Base-by-base conservation (phyloP, 768 basidiomycete species). In the Kwoniella botswanensis region DNA sequence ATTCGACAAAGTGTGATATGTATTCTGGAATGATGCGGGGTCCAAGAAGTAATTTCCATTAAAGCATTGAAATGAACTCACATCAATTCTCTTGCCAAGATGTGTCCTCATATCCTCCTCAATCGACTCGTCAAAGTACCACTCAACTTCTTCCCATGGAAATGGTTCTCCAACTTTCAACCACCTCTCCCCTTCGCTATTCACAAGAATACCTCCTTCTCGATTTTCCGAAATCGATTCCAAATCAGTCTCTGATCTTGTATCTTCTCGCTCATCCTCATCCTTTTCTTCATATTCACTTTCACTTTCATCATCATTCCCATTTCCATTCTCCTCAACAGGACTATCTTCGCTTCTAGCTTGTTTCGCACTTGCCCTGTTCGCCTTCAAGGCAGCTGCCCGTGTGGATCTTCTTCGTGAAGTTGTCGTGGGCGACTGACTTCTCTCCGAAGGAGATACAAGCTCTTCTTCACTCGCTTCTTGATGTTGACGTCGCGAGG, bases 71-170 rank as follows among this genome's bases (percentile, higher is more conserved):
- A 21, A 13, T 11, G 7, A 42, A 62, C 68, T 64, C 63, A 70
- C 68, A n/a, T 53, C 46, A 3, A 70, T 58, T 22, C 68, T 26
- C 22, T 60, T 65, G 2, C 21, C 41, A 4, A 70, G 50, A 60
- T 70, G 68, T 24, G 12, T n/a, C 11, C 12, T 64, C 56, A 70
- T 59, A 12, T 55, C 53, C 17, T 52, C 43, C 7, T 29, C 62
- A 5, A 70, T 46, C 12, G 60, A 63, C 11, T 54, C 44, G 29
- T 70, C 68, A 26, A 70, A 43, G 35, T 64, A 70, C 24, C 35
- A 64, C 3, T 42, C 50, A 2, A 65, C 63, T 13, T 57, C 22
- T 53, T 53, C 46, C 68, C 68, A 70, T 26, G 68, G 68, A 41
- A 70, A 70, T 13, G 13, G 13, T 43, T 58, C 55, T 21, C 60